Base-by-base conservation (phyloP, 805 yeast genomes). In the Torulaspora indica region DNA sequence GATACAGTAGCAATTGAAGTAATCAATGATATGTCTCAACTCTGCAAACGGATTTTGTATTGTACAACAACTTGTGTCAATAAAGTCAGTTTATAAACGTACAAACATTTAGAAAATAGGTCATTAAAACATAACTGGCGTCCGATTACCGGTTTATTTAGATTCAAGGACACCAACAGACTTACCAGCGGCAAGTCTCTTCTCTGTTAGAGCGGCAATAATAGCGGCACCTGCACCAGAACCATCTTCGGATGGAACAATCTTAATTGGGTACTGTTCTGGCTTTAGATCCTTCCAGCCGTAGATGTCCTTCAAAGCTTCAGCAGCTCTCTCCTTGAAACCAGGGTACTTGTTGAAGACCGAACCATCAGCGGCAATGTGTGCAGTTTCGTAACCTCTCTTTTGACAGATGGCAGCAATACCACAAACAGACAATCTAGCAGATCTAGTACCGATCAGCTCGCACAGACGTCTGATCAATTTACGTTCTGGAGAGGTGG, bases 181-280 rank as follows among this genome's bases (percentile, higher is more conserved):
- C 59, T 75, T 67, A 37, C 91, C 91, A 48, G 77, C 73, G 53
- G 71, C 74, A 60, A 82, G 73, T 73, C 98, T 82, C 66, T 79
- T 75, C 67, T 84, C 79, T 46, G 98, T 84, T 68, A 91, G 77
- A 35, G 98, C 97, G 43, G 98, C 98, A 70, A 93, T 91, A 58
- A 91, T 78, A 41, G 98, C 98, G 45, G 98, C 98, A 64, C 98
- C 98, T 38, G 87, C 96, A 73, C 98, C 98, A 30, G 93, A 84
- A 58, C 98, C 98, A 72, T 93, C 98, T 72, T 91, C 96, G 53
- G 98, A 98, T 46, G 95, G 85, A 32, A 83, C 86, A 55, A 90
- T 80, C 52, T 75, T 70, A 61, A 93, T 81, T 53, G 98, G 98
- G 66, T 88, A 88, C 34, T 67, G 64, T 38, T 68, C 59, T 42